Evolutionary conservation across 352 stramenopile species (phyloP).

Genomic region (Phytophthora melonis): DNA sequence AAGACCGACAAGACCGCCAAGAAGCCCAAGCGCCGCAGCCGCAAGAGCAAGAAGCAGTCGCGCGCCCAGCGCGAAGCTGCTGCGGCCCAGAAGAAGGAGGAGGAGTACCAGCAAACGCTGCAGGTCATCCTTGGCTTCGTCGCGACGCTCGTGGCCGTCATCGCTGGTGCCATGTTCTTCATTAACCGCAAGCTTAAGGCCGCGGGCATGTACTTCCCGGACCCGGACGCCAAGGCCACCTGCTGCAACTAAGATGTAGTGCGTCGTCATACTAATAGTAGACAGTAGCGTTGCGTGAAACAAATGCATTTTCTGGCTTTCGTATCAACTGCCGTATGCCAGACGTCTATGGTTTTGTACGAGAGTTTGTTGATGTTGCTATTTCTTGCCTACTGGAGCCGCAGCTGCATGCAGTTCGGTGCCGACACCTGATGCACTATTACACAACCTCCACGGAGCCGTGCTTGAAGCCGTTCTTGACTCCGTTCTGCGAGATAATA

Average conservation of each 20-base stretch:
- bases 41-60: conserved; percentile 73
- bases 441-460: conserved; percentile 49
- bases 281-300: conserved; percentile 29
- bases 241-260: conserved; percentile 57
- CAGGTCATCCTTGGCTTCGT: conserved; percentile 79
- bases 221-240: conserved; percentile 61
- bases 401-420: conserved; percentile 14
- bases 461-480: conserved; percentile 44
- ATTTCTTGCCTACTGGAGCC: conserved; percentile 16
- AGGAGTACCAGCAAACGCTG: conserved; percentile 74
- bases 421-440: conserved; percentile 6
- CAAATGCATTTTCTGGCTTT: conserved; percentile 30
- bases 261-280: conserved; percentile 1
- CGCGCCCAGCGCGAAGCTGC: conserved; percentile 63
- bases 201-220: conserved; percentile 81
- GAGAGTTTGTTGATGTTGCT: conserved; percentile 24
- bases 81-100: conserved; percentile 68
- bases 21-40: conserved; percentile 64
- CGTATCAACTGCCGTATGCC: conserved; percentile 12
- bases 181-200: conserved; percentile 90
- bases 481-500: conserved; percentile 45
- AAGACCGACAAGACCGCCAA: conserved; percentile 42
- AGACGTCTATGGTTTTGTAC: conserved; percentile 28
- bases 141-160: conserved; percentile 64
- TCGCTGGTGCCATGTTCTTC: conserved; percentile 64